Evolutionary conservation across 345 rosid species (phyloP).

Genomic region (Camelina sativa): DNA sequence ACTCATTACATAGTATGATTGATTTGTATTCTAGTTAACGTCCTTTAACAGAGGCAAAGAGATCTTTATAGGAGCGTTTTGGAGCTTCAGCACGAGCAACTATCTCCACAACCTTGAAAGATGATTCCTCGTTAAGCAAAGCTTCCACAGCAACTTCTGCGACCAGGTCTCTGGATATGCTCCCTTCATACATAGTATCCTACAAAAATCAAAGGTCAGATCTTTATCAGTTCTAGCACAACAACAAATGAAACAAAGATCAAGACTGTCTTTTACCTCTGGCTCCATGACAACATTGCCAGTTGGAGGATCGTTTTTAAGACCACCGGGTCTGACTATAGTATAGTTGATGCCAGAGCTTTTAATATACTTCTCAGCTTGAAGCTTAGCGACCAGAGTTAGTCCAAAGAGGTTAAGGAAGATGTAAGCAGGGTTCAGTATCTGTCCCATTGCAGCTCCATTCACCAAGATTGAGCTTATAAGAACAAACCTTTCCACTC

Average conservation of each 20-base stretch:
- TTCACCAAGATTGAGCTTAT: constrained; percentile 88
- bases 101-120: constrained; percentile 81
- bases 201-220: constrained; percentile 31
- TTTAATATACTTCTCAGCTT: constrained; percentile 80
- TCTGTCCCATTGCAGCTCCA: constrained; percentile 97
- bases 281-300: constrained; percentile 88
- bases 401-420: constrained; percentile 86
- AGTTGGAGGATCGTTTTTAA: constrained; percentile 76
- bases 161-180: constrained; percentile 82
- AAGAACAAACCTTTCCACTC: constrained; percentile 73
- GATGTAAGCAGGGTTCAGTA: constrained; percentile 85
- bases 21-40: constrained; percentile 35
- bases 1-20: constrained; percentile 33
- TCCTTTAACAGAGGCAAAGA: constrained; percentile 69
- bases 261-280: constrained; percentile 57
- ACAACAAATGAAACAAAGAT: constrained; percentile 1
- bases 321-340: constrained; percentile 83
- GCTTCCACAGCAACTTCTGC: constrained; percentile 90
- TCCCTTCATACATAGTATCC: constrained; percentile 82
- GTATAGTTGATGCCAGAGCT: constrained; percentile 84
- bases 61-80: constrained; percentile 61
- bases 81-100: constrained; percentile 74
- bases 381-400: constrained; percentile 89
- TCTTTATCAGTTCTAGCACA: background rate
- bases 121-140: constrained; percentile 61